These are phyloP conservation scores for Fraxinus albicans DNA, from an alignment of 305 asterid genomes.

Conservation along the genomic window DNA sequence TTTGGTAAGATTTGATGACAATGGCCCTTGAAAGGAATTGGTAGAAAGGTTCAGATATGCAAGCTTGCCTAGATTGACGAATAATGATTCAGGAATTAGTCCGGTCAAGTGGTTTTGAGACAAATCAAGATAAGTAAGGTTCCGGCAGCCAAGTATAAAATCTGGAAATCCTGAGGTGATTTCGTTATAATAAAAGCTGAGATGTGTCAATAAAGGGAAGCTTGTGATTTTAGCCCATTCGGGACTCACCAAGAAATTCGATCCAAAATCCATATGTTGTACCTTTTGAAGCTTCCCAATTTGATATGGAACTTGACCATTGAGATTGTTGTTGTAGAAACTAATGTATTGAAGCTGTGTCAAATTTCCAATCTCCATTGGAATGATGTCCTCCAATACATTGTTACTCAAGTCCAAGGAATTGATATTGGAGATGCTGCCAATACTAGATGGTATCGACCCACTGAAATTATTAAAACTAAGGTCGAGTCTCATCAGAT, in stretches of 20 bases:
- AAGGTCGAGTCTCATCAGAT: slow-evolving; percentile 27
- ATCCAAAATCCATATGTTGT: slow-evolving; percentile 40
- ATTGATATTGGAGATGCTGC: slow-evolving; percentile 31
- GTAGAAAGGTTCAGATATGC: slow-evolving; percentile 30
- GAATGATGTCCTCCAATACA: slow-evolving; percentile 23
- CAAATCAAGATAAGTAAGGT: slow-evolving; percentile 38
- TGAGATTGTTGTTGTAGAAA: slow-evolving; percentile 28
- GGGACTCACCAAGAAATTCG: slow-evolving; percentile 31
- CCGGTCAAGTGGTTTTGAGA: slow-evolving; percentile 33
- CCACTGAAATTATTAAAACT: slow-evolving; percentile 29
- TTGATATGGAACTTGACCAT: slow-evolving; percentile 38
- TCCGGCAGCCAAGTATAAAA: slow-evolving; percentile 30
- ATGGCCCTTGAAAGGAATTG: slow-evolving; percentile 35
- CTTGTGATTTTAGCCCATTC: slow-evolving; percentile 35
- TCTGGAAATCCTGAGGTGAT: slow-evolving; percentile 36
- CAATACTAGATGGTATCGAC: slow-evolving; percentile 40
- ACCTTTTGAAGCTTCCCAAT: slow-evolving; percentile 38
- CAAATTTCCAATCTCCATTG: slow-evolving; percentile 34
- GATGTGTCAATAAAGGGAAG: slow-evolving; percentile 33
- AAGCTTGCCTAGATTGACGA: slow-evolving; percentile 26
- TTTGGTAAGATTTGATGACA: slow-evolving; percentile 30
- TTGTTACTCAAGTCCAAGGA: slow-evolving; percentile 47
- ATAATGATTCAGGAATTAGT: slow-evolving; percentile 33
- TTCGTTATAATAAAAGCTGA: slow-evolving; percentile 29
- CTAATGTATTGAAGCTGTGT: slow-evolving; percentile 31